Evolutionary conservation across 805 yeast genomes (phyloP).

Genomic region (Hanseniaspora taiwanica): DNA sequence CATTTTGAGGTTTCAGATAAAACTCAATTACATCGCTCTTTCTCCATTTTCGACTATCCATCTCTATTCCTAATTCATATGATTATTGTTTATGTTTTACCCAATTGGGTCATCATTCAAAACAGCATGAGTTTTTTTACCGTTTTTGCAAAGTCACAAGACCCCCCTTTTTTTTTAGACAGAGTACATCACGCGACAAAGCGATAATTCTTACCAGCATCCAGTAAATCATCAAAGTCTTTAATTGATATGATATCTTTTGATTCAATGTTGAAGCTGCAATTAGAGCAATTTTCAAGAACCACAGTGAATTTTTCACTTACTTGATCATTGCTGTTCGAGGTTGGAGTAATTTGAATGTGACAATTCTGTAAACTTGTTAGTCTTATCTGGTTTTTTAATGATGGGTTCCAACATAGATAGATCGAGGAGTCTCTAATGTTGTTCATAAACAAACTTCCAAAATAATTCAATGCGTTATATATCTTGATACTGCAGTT

Average conservation of each 20-base stretch:
- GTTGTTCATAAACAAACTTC: slow-evolving; percentile 16
- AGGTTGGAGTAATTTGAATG: slow-evolving; percentile 8
- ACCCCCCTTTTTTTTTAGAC: no score
- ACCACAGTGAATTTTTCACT: slow-evolving; percentile 12
- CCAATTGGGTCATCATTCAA: no score
- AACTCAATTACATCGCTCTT: no score
- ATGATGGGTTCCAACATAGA: slow-evolving; percentile 7
- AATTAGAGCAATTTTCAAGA: slow-evolving; percentile 15
- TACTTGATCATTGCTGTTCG: background rate
- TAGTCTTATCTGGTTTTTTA: slow-evolving; percentile 16
- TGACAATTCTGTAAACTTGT: slow-evolving; percentile 14
- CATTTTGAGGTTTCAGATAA: no score
- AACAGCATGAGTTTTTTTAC: no score
- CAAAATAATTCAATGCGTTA: background rate
- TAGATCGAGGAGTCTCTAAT: slow-evolving; percentile 9
- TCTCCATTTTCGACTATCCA: no score
- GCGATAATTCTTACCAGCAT: background rate
- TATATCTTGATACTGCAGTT: slow-evolving; percentile 11
- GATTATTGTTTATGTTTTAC: no score
- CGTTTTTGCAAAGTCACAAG: no score
- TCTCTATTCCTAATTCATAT: no score
- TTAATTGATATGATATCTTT: slow-evolving; percentile 10
- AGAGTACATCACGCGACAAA: no score
- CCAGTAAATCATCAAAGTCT: slow-evolving; percentile 13
- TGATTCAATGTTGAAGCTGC: slow-evolving; percentile 12